Percentiles rank a stretch among this genome's conserved stretches.
These are phyloP conservation scores for Cercospora zeae-maydis DNA, from an alignment of 2,329 filamentous ascomycete genomes.

Conservation along the genomic window DNA sequence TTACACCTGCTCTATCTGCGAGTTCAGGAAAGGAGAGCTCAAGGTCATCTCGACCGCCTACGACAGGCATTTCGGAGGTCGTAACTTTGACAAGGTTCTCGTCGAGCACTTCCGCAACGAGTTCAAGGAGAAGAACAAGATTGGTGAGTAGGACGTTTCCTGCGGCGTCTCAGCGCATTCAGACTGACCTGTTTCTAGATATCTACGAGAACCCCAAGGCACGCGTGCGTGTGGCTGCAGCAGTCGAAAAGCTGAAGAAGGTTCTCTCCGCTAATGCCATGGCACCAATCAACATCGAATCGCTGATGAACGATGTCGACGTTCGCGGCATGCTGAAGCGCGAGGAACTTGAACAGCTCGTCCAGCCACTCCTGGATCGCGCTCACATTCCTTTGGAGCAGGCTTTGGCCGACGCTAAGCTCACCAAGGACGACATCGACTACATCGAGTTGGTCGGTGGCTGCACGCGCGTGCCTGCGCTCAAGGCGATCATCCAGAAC, in stretches of 20 bases:
- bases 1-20: constrained; percentile 89
- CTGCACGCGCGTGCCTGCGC: constrained; percentile 84
- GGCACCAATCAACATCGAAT: constrained; percentile 94
- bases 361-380: constrained; percentile 76
- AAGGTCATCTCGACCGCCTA: constrained; percentile 87
- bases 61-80: constrained; percentile 94
- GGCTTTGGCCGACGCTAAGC: constrained; percentile 87
- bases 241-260: constrained; percentile 98
- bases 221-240: constrained; percentile 77
- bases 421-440: constrained; percentile 90
- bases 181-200: constrained; percentile 46
- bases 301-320: constrained; percentile 96
- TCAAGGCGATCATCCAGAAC: constrained; percentile 83
- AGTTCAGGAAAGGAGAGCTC: constrained; percentile 96
- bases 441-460: constrained; percentile 89
- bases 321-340: constrained; percentile 85
- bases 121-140: constrained; percentile 97
- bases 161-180: not conserved
- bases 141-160: constrained; percentile 39
- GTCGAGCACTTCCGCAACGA: constrained; percentile 93
- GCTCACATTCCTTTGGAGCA: constrained; percentile 75
- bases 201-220: constrained; percentile 89
- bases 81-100: constrained; percentile 92
- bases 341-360: constrained; percentile 87
- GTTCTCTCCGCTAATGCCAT: constrained; percentile 91